Conservation (phyloP, 495 filamentous ascomycete genomes). For the Xylaria flabelliformis region DNA sequence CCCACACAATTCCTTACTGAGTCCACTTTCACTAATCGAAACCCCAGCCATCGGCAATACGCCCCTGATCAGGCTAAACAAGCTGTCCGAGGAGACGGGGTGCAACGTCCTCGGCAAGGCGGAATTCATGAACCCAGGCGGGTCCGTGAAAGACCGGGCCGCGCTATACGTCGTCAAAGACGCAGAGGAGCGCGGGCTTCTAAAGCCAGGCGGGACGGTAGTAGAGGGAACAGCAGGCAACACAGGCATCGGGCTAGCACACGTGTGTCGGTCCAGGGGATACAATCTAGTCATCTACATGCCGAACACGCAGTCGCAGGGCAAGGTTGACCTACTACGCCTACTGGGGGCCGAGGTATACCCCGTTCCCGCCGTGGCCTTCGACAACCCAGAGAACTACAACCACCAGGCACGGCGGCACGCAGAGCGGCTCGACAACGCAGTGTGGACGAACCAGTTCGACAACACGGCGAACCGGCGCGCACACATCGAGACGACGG, state of each 20-base stretch:
- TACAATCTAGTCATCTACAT: constrained; percentile 98
- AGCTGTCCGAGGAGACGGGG: constrained; percentile 86
- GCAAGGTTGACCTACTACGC: constrained; percentile 92
- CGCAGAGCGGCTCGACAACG: constrained; percentile 83
- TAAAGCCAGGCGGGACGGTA: constrained; percentile 87
- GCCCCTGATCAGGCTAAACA: constrained; percentile 87
- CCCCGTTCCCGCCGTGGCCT: constrained; percentile 97
- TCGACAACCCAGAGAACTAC: constrained; percentile 95
- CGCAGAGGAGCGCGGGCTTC: constrained; percentile 84
- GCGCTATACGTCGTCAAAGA: constrained; percentile 93
- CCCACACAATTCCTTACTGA: neutral
- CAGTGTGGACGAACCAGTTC: constrained; percentile 99
- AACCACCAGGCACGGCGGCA: constrained; percentile 94
- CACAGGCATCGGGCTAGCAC: constrained; percentile 95
- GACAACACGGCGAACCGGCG: constrained; percentile 94
- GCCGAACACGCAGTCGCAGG: constrained; percentile 97
- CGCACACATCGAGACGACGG: constrained; percentile 95
- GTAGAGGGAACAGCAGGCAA: constrained; percentile 97
- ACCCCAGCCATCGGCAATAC: constrained; percentile 94
- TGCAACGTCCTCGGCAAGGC: constrained; percentile 96
- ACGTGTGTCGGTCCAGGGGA: constrained; percentile 92
- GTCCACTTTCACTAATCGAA: neutral
- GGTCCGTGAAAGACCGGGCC: constrained; percentile 94
- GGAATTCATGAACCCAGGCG: constrained; percentile 98
- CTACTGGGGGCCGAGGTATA: constrained; percentile 95